These are phyloP conservation scores for Phlyctochytrium arcticum DNA, from an alignment of 192 early-diverging fungal species.

Conservation along the genomic window DNA sequence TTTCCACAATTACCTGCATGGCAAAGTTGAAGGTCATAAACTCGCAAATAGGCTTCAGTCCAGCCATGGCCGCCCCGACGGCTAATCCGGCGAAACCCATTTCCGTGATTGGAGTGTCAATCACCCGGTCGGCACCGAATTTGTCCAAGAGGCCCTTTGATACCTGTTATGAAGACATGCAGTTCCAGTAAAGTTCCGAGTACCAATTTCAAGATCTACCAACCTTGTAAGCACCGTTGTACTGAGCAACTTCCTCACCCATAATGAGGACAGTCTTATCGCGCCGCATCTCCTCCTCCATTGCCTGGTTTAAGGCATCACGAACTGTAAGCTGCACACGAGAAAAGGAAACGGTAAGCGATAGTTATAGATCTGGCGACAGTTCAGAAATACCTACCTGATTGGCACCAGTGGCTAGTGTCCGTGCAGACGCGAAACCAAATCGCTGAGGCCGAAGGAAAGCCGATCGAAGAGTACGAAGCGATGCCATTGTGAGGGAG, in stretches of 20 bases:
- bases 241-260: constrained; percentile 98
- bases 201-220: neutral
- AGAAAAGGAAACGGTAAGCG: neutral
- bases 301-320: constrained; percentile 93
- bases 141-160: constrained; percentile 96
- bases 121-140: constrained; percentile 92
- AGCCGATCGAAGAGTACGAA: neutral
- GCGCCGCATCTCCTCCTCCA: constrained; percentile 93
- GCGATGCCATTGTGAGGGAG: neutral
- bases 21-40: constrained; percentile 99
- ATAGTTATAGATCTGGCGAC: neutral
- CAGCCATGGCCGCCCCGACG: constrained; percentile 88
- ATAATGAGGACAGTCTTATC: constrained; percentile 91
- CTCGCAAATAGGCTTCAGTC: constrained; percentile 96
- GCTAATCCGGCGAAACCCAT: constrained; percentile 96
- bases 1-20: constrained; percentile 69
- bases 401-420: neutral
- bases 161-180: constrained; percentile 50
- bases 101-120: constrained; percentile 99
- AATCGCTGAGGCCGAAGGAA: neutral
- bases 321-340: constrained; percentile 69
- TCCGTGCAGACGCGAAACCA: neutral
- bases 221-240: constrained; percentile 99
- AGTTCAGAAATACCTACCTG: neutral
- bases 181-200: neutral